Percentiles rank a stretch among this genome's conserved stretches.
Conservation (phyloP, 2,329 filamentous ascomycete species). For the Calonectria montana region DNA sequence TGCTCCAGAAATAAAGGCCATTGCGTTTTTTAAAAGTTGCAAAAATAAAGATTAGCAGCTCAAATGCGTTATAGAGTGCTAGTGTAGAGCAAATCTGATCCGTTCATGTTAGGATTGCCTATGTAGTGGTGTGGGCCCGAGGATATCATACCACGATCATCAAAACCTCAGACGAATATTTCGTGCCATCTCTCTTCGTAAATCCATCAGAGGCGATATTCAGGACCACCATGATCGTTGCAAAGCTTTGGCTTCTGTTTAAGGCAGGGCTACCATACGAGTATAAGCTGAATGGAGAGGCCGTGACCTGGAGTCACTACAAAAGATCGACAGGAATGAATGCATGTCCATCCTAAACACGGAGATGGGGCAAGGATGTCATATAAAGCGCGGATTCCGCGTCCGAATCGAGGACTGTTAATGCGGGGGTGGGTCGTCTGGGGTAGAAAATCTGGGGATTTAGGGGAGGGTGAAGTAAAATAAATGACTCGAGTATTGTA, state of each 20-base stretch:
- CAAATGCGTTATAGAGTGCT: conserved; percentile 44
- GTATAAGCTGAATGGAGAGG: neutral
- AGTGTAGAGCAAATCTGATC: conserved; percentile 26
- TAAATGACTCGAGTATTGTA: neutral
- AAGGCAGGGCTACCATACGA: neutral
- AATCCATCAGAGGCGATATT: neutral
- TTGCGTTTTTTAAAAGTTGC: conserved; percentile 44
- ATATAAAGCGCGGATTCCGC: neutral
- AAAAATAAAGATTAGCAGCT: conserved; percentile 47
- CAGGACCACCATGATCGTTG: neutral
- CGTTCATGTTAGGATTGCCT: neutral
- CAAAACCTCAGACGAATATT: neutral
- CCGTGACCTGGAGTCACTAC: neutral
- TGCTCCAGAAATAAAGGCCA: conserved; percentile 54
- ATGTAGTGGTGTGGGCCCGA: neutral
- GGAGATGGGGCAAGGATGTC: neutral
- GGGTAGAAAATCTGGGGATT: neutral
- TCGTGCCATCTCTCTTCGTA: neutral
- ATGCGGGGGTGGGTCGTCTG: neutral
- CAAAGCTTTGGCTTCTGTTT: neutral
- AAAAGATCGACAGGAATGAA: neutral
- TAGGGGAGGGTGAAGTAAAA: neutral
- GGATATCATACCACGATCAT: neutral
- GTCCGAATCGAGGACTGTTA: neutral
- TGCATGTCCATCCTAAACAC: neutral